Evolutionary conservation across 1,139 yeast species (phyloP).

Genomic region (Yamadazyma buinensis): DNA sequence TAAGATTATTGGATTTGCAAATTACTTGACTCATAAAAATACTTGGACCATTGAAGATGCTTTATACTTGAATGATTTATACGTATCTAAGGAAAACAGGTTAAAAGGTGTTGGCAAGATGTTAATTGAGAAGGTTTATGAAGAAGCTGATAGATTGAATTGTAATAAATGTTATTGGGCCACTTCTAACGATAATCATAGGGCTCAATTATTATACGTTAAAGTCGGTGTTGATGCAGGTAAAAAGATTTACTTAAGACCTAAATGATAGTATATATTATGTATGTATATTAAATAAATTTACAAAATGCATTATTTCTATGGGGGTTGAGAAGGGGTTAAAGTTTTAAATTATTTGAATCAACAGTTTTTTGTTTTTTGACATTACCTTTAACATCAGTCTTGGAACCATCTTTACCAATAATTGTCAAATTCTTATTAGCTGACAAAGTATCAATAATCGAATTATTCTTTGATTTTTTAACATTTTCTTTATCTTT

Average conservation of each 20-base stretch:
- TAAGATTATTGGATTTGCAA: constrained; percentile 33
- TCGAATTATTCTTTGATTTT: constrained; percentile 32
- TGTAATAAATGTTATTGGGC: constrained; percentile 50
- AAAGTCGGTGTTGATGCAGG: constrained; percentile 48
- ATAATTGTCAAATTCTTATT: constrained; percentile 79
- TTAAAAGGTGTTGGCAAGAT: constrained; percentile 47
- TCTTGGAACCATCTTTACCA: constrained; percentile 72
- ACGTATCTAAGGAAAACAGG: constrained; percentile 33
- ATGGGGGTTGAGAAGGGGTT: too few relatives aligned
- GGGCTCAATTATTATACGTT: constrained; percentile 57
- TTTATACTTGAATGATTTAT: constrained; percentile 47
- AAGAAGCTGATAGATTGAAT: constrained; percentile 41
- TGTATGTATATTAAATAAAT: too few relatives aligned
- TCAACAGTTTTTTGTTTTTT: constrained; percentile 34
- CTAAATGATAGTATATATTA: not conserved
- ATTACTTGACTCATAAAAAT: constrained; percentile 43
- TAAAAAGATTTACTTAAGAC: constrained; percentile 4
- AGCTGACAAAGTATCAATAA: constrained; percentile 68
- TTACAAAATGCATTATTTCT: too few relatives aligned
- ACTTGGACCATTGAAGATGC: constrained; percentile 46
- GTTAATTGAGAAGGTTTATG: constrained; percentile 46
- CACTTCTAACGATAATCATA: constrained; percentile 50
- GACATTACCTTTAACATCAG: constrained; percentile 68
- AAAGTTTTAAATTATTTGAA: constrained; percentile 23
- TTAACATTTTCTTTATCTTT: constrained; percentile 23